Evolutionary conservation across 208 protist species (phyloP), one percentile per base, ranked within the genome.

Genomic region (Leishmania major): DNA sequence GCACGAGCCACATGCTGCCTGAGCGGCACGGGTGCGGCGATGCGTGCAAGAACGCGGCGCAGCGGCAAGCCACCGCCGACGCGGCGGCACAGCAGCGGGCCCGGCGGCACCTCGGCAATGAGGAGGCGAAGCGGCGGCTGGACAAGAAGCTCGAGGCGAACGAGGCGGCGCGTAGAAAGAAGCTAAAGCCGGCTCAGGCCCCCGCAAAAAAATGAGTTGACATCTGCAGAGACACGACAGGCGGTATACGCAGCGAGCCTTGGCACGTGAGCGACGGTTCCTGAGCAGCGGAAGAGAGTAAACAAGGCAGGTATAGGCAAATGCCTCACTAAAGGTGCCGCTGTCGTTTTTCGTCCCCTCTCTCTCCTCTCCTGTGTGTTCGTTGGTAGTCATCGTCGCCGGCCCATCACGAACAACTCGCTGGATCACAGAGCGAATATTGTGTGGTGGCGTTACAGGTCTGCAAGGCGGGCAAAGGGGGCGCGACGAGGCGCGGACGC

Each of bases 1-100:
- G 94, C 81, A 94, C 92, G 0, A 51, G 76, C n/a, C 94, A 97
- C 80, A 83, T 97, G 83, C 86, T 95, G 47, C 94, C 94, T 7
- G 92, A 97, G 67, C 86, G 90, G n/a, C 94, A 97, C 79, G 94
- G 94, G n/a, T 97, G 94, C 77, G 88, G 91, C 0, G 89, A 94
- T 75, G 91, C 89, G 5, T 91, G 85, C 78, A 93, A 91, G 71
- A 95, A 94, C 67, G 78, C 77, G 19, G 86, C 92, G 17, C 87
- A 91, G 75, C 81, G 87, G 8, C 83, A 94, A 75, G 91, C 92
- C n/a, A 90, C 90, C 6, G 84, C 78, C 25, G 94, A 93, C 60
- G 90, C 92, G 11, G 84, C 83, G 13, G 91, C 84, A 40, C 84
- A 93, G 78, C 87, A 83, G 25, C 85, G 84, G n/a, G 84, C 89